Conservation (phyloP, 768 basidiomycete genomes). For the Sarcomyxa edulis region DNA sequence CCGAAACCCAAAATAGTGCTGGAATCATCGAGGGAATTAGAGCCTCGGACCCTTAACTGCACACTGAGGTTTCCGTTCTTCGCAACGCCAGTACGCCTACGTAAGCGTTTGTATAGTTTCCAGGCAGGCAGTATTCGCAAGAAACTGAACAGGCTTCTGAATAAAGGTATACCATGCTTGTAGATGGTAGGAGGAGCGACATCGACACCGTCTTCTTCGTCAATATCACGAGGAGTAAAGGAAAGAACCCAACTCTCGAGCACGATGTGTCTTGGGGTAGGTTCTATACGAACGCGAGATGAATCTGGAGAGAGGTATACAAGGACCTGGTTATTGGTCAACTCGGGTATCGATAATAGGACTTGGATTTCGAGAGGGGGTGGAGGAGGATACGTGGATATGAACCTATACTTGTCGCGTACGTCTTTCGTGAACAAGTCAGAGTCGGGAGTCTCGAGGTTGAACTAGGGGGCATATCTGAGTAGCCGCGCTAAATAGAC, state of each 20-base stretch:
- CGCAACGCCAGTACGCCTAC: conserved; percentile 30
- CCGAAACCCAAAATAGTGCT: conserved; percentile 28
- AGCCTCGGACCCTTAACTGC: conserved; percentile 37
- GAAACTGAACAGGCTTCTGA: conserved; percentile 70
- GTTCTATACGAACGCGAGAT: conserved; percentile 60
- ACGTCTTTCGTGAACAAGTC: conserved; percentile 62
- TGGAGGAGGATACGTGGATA: conserved; percentile 39
- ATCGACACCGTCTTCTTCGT: conserved; percentile 29
- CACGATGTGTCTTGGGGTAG: conserved; percentile 62
- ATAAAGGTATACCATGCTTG: conserved; percentile 80
- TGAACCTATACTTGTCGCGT: conserved; percentile 52
- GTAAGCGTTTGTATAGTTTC: conserved; percentile 62
- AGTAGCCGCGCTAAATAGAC: conserved; percentile 1
- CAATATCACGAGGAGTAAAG: conserved; percentile 22
- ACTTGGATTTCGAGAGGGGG: conserved; percentile 66
- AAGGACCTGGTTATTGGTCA: conserved; percentile 65
- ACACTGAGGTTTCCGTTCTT: conserved; percentile 43
- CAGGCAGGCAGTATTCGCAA: conserved; percentile 73
- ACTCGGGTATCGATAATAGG: conserved; percentile 63
- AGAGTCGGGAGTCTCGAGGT: conserved; percentile 72
- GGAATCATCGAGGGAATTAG: conserved; percentile 21
- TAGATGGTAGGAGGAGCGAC: conserved; percentile 73
- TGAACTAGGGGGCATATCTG: conserved; percentile 49
- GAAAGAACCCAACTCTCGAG: conserved; percentile 67
- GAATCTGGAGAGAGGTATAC: conserved; percentile 58